Evolutionary conservation across 345 rosid species (phyloP), one percentile per base, ranked within the genome.

Genomic region (Pistacia vera): DNA sequence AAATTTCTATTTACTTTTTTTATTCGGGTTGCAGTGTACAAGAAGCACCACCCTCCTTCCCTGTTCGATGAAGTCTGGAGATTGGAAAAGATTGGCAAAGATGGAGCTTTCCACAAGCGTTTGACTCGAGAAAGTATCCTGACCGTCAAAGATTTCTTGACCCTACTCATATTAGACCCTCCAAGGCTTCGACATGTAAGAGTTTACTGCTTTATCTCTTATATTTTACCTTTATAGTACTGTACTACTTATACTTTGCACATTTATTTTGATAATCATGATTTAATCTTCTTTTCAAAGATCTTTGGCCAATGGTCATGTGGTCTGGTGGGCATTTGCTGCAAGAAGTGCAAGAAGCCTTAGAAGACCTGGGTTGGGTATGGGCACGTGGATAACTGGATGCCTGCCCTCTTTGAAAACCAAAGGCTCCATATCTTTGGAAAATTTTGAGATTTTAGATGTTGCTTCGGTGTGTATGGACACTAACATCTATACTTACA

Each of bases 1-100:
- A 63, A 46, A 13, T 52, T 70, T 16, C 18, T 18, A 49, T 70
- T 75, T 68, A 35, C 44, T 52, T 22, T 46, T 74, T 14, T n/a
- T 56, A 54, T 74, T 76, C 57, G 82, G 75, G 48, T 84, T 85
- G 88, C 85, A 96, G 99, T 96, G 74, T 96, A 96, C 78, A 96
- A 81, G 88, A 96, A 96, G 86, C 97, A 96, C 82, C 95, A 96
- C 73, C 99, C 98, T 35, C 99, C 98, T 71, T 81, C 90, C 82
- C 86, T 91, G 46, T 77, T 78, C 7, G 98, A 96, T 79, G 99
- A 96, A 71, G 97, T 96, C 3, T 93, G 98, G 98, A 93, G 99
- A 83, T 86, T 96, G 81, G 99, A 96, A 79, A 96, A 96, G 88
- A 96, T 92, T 67, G 99, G 98, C 63, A 96, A 96, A 87, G 98